phyloP scores from a whole-genome alignment of 345 rosid species.

The Gossypium australe region DNA sequence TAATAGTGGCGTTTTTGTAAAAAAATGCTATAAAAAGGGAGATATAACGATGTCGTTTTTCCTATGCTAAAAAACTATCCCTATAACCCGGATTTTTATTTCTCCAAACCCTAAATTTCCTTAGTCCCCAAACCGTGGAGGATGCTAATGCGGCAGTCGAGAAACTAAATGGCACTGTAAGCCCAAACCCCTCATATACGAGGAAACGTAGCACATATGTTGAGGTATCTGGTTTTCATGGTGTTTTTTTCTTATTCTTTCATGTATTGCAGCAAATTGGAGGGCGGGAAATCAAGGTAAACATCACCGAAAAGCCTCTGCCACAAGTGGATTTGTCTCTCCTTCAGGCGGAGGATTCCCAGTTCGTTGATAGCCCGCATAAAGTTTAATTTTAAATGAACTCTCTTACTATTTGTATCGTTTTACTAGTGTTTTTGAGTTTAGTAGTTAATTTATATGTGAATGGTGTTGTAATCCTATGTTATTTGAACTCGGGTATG shows the following conservation, averaged over 20 bases:
- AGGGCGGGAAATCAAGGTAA: slow-evolving; percentile 79
- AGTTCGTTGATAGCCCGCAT: slow-evolving; percentile 59
- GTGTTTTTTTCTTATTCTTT: slow-evolving; percentile 6
- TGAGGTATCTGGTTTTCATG: not conserved
- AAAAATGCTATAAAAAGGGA: too few species aligned
- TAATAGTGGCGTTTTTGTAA: too few species aligned
- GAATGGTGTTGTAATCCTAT: too few species aligned
- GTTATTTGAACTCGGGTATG: too few species aligned
- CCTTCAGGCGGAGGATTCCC: slow-evolving; percentile 63
- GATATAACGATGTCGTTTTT: too few species aligned
- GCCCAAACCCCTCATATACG: slow-evolving; percentile 9
- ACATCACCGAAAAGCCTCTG: slow-evolving; percentile 76
- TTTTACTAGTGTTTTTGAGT: too few species aligned
- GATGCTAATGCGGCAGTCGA: slow-evolving; percentile 76
- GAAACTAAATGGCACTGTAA: slow-evolving; percentile 79
- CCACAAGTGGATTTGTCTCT: slow-evolving; percentile 35
- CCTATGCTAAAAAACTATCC: too few species aligned
- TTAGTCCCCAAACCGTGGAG: slow-evolving; percentile 37
- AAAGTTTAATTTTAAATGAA: slow-evolving; percentile 40
- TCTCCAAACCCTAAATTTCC: too few species aligned
- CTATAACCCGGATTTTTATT: too few species aligned
- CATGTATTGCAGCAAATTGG: slow-evolving; percentile 48
- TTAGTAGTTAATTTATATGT: too few species aligned
- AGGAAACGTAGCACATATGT: not conserved
- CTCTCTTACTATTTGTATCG: too few species aligned